phyloP scores from a whole-genome alignment of 106 monocot genomes.

The Dioscorea dumetorum region DNA sequence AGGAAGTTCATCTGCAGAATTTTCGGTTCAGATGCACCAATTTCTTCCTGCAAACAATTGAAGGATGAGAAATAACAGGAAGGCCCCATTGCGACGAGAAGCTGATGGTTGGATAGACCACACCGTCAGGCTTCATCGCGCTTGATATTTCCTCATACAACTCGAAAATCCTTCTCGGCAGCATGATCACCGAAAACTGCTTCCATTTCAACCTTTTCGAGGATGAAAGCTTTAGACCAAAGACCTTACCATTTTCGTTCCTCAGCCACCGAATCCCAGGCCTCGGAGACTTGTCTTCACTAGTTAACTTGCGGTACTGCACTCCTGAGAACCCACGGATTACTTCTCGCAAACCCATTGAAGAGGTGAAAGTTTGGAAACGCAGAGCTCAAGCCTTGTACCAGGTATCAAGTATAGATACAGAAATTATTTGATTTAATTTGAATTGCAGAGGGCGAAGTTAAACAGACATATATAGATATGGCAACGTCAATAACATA shows the following conservation, averaged over 20 bases:
- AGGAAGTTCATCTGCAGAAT: no score
- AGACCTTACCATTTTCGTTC: not conserved
- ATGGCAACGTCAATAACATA: not conserved
- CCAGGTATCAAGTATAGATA: not conserved
- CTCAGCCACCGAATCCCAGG: not conserved
- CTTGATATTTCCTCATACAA: not conserved
- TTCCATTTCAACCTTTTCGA: slow-evolving; percentile 10
- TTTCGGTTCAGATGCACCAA: not conserved
- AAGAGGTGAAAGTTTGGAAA: not conserved
- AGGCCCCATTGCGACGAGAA: slow-evolving; percentile 12
- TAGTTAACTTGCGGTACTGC: not conserved
- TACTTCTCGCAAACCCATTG: slow-evolving; percentile 4
- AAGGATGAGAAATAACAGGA: slow-evolving; percentile 4
- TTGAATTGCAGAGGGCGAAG: not conserved
- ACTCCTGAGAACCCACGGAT: not conserved
- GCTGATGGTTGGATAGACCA: slow-evolving; percentile 2
- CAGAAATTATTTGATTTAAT: not conserved
- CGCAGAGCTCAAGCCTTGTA: no score
- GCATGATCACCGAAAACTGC: not conserved
- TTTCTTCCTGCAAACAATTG: not conserved
- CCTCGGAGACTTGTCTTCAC: not conserved
- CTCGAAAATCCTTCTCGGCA: slow-evolving; percentile 4
- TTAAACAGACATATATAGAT: not conserved
- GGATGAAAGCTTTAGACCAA: not conserved
- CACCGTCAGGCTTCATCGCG: not conserved